Evolutionary conservation across 1,139 yeast genomes (phyloP).

Genomic region (Yamadazyma atlantica): DNA sequence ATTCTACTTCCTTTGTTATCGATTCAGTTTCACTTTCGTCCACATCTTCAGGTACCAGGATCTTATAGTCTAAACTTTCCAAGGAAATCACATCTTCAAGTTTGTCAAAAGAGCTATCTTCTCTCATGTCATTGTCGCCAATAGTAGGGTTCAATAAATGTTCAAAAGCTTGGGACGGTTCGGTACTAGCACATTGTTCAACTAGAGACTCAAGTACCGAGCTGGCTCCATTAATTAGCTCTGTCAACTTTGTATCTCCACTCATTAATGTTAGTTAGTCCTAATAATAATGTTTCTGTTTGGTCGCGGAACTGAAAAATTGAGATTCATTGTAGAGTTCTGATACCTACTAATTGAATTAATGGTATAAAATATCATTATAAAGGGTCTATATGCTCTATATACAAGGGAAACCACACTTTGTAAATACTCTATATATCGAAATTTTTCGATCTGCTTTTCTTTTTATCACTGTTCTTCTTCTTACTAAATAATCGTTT

Average conservation of each 20-base stretch:
- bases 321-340: not conserved
- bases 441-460: constrained; percentile 41
- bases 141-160: not conserved
- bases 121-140: no score
- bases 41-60: constrained; percentile 3
- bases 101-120: not conserved
- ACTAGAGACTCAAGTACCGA: not conserved
- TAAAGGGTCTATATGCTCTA: not conserved
- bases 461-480: constrained; percentile 54
- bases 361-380: no score
- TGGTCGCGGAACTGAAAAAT: no score
- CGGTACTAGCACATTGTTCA: not conserved
- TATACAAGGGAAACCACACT: not conserved
- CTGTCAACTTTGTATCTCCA: not conserved
- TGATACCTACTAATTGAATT: no score
- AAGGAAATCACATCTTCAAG: not conserved
- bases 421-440: constrained; percentile 17
- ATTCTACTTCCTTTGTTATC: constrained; percentile 1
- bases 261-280: no score
- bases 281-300: not conserved
- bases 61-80: not conserved
- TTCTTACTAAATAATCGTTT: constrained; percentile 53
- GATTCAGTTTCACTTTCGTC: constrained; percentile 3
- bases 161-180: not conserved
- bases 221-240: not conserved